phyloP scores from a whole-genome alignment of 2,329 filamentous ascomycete species.

The Aureobasidium namibiae region DNA sequence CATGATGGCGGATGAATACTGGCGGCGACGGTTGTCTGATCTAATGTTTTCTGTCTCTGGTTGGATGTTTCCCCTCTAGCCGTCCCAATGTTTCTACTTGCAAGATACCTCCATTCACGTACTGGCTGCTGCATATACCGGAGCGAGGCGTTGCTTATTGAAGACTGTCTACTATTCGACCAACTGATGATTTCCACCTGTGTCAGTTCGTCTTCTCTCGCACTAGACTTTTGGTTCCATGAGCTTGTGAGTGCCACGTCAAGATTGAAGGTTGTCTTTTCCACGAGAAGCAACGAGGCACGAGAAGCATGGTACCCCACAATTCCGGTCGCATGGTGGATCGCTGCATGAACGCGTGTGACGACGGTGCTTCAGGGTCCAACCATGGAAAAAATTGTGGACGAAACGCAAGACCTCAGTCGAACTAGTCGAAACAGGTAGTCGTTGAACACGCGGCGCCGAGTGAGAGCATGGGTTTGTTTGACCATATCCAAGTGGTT shows the following conservation, averaged over 20 bases:
- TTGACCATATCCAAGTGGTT: not conserved
- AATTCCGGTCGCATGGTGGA: not conserved
- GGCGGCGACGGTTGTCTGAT: not conserved
- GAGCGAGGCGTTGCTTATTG: conserved; percentile 2
- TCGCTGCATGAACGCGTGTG: not conserved
- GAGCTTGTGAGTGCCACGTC: too few relatives aligned
- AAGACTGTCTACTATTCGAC: not conserved
- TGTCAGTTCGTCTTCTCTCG: not conserved
- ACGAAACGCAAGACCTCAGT: not conserved
- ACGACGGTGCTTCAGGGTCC: not conserved
- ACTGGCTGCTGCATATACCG: conserved; percentile 3
- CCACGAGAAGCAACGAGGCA: not conserved
- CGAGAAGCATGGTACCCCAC: not conserved
- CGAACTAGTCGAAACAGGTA: not conserved
- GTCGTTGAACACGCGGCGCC: not conserved
- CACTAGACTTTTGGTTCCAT: not conserved
- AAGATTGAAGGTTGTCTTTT: too few relatives aligned
- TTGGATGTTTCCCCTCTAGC: not conserved
- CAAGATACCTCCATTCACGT: conserved; percentile 3
- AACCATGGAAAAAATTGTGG: not conserved
- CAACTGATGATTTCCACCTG: not conserved
- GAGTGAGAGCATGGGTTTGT: not conserved
- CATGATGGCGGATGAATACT: not conserved
- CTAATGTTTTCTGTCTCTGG: not conserved
- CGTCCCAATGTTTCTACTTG: not conserved